A percentile compares a stretch with the other conserved stretches of the same genome.
Conservation (phyloP, 2,329 filamentous ascomycete genomes). For the Penicillium sp. region DNA sequence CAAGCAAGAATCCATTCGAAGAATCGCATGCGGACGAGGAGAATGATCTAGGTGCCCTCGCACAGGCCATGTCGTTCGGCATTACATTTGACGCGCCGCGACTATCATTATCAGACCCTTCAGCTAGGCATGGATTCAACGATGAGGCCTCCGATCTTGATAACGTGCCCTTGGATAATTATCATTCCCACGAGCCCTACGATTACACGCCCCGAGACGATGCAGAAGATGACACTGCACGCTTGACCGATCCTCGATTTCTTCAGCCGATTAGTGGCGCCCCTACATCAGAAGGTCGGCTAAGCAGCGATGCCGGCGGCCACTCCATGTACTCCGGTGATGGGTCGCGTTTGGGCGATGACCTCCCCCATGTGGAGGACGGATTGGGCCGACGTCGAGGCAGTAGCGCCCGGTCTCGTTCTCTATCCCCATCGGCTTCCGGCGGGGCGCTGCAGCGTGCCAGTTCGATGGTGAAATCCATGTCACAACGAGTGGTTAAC, state of each 20-base stretch:
- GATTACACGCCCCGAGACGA: slow-evolving; percentile 57
- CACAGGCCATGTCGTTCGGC: slow-evolving; percentile 45
- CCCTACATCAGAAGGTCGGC: slow-evolving; percentile 42
- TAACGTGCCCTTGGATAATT: slow-evolving; percentile 30
- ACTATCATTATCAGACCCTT: slow-evolving; percentile 8
- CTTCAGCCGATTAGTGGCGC: slow-evolving; percentile 59
- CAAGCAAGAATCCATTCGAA: slow-evolving; percentile 23
- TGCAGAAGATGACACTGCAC: slow-evolving; percentile 56
- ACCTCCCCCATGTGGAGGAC: slow-evolving; percentile 60
- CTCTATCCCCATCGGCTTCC: slow-evolving; percentile 63
- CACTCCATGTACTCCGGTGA: slow-evolving; percentile 57
- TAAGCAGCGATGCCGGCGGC: slow-evolving; percentile 53
- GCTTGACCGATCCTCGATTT: slow-evolving; percentile 57
- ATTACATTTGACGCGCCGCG: slow-evolving; percentile 39
- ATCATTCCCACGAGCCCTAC: slow-evolving; percentile 47
- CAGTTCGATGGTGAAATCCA: slow-evolving; percentile 74
- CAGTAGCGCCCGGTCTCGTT: slow-evolving; percentile 45
- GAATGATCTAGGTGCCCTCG: slow-evolving; percentile 42
- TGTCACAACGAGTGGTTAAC: slow-evolving; percentile 98
- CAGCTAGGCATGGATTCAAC: slow-evolving; percentile 25
- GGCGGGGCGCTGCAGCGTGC: slow-evolving; percentile 65
- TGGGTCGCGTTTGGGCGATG: slow-evolving; percentile 59
- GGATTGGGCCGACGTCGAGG: slow-evolving; percentile 54
- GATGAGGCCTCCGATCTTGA: slow-evolving; percentile 30
- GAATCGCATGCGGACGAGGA: slow-evolving; percentile 23